phyloP scores from a whole-genome alignment of 2,329 filamentous ascomycete species.

The Neopestalotiopsis sp. region DNA sequence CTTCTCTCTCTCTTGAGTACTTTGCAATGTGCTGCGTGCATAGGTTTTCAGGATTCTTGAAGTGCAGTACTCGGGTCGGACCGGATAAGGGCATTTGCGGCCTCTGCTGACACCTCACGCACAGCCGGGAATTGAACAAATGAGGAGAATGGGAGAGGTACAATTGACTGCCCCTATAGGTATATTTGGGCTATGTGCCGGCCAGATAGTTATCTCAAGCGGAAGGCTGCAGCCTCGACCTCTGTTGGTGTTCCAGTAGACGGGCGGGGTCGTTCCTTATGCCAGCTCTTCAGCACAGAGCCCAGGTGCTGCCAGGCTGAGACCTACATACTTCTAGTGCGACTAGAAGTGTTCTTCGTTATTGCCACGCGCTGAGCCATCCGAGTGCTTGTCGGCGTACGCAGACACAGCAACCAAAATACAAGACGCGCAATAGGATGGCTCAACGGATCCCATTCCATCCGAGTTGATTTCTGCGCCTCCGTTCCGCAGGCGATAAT shows the following conservation, averaged over 20 bases:
- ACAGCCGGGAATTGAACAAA: background rate
- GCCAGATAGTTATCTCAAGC: background rate
- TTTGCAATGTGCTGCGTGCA: background rate
- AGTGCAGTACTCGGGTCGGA: background rate
- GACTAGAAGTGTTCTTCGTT: background rate
- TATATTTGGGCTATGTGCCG: background rate
- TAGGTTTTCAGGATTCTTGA: background rate
- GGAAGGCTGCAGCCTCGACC: background rate
- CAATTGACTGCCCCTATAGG: background rate
- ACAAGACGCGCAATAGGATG: background rate
- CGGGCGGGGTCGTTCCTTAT: background rate
- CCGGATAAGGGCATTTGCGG: conserved; percentile 1
- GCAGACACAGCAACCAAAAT: background rate
- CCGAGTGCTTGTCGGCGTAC: background rate
- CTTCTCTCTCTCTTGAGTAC: background rate
- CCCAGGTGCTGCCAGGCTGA: conserved; percentile 5
- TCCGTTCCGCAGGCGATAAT: background rate
- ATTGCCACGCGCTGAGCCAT: background rate
- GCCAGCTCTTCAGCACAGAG: background rate
- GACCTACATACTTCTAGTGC: conserved; percentile 10
- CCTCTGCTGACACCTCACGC: background rate
- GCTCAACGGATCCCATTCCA: background rate
- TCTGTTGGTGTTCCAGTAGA: background rate
- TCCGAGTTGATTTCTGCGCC: background rate
- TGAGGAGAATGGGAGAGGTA: background rate